Base-by-base conservation (phyloP, 179 eudicot species). In the Corrigiola litoralis region DNA sequence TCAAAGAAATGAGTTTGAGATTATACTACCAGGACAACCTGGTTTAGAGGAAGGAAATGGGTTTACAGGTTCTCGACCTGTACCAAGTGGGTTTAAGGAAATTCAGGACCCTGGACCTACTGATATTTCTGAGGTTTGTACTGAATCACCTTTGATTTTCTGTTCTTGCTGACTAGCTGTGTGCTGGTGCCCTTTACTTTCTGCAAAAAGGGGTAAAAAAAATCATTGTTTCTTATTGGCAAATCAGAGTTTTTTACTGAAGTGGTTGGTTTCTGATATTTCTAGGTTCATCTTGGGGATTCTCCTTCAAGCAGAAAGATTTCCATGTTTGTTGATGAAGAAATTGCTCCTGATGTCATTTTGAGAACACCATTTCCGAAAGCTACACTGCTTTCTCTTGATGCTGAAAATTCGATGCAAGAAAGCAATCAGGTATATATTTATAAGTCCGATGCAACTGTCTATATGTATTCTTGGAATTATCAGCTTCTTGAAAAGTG, bases 221-320 rank as follows among this genome's bases (percentile, higher is more conserved):
- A n/a, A n/a, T n/a, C n/a, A n/a, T n/a, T n/a, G n/a, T n/a, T n/a
- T n/a, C n/a, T n/a, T n/a, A n/a, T n/a, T n/a, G n/a, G n/a, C n/a
- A n/a, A n/a, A n/a, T n/a, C n/a, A n/a, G n/a, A n/a, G n/a, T n/a
- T n/a, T n/a, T n/a, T n/a, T n/a, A n/a, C n/a, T n/a, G n/a, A n/a
- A n/a, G n/a, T n/a, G n/a, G n/a, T n/a, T n/a, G n/a, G n/a, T n/a
- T n/a, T n/a, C n/a, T n/a, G n/a, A n/a, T n/a, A n/a, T n/a, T n/a
- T 66, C 61, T 72, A 86, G 84, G 72, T 72, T 73, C 69, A 62
- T 40, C 61, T 57, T n/a, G 76, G 56, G 45, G 74, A 53, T 70
- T 64, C 60, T 21, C 63, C 72, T 33, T 49, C 61, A 64, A 45
- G 67, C 58, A 52, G 52, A 37, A 63, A 64, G 33, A 60, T 67